Base-by-base conservation (phyloP, 2,329 filamentous ascomycete genomes). In the Bipolaris sorokiniana region DNA sequence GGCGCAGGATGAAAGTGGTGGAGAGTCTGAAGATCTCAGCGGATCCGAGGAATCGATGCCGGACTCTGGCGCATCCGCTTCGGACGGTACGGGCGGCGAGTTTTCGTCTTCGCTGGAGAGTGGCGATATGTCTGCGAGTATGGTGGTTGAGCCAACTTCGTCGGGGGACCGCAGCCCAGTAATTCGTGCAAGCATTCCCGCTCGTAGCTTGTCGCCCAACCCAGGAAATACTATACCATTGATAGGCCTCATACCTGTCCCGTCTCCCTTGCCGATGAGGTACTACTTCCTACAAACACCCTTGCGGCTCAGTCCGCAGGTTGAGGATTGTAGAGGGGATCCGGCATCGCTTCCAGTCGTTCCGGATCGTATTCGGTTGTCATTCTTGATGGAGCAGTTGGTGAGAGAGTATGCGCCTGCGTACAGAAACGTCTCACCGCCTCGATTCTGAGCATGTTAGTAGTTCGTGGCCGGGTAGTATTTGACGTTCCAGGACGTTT, bases 231-330 rank as follows among this genome's bases (percentile, higher is more conserved):
- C 60, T 9, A 18, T 53, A 54, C 23, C 7, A 20, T 68, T 64
- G 63, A 36, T 47, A 28, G 50, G 51, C 11, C 41, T 13, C 34
- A 16, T 54, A 47, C 45, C 20, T 9, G 33, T 38, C 16, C 47
- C 33, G 1, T 49, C 47, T 40, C 36, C 31, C 10, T 26, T 58
- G 23, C 56, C 61, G 4, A 44, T 45, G 6, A 58, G 54, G 10
- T 71, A 74, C 52, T 55, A 67, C 42, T 73, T 74, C 33, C 44
- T 63, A 3, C 62, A 44, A 13, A 65, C 38, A 7, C 73, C 72
- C 2, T 62, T 76, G 31, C 64, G 70, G 7, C 56, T 76, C 13
- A 74, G 67, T 20, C 63, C 68, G n/a, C 66, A 74, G 56, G 62
- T 59, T 22, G 65, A 68, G 28, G 65, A 70, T 41, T 72, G 69